A percentile compares a stretch with the other conserved stretches of the same genome.
Evolutionary conservation across 1,139 yeast species (phyloP).

Genomic region (Pichia sp.): DNA sequence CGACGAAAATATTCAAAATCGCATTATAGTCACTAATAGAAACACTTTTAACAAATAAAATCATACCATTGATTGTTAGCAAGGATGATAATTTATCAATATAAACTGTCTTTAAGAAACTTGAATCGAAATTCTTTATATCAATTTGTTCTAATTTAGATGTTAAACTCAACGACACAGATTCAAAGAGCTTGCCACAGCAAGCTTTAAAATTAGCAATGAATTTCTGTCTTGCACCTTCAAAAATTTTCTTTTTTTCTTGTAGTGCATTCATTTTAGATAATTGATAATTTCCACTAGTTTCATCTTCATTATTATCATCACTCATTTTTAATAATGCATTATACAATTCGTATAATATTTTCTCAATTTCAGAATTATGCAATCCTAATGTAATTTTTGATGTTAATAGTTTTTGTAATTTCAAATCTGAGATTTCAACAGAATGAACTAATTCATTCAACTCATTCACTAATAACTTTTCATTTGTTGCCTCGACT

Average conservation of each 20-base stretch:
- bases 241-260: conserved; percentile 61
- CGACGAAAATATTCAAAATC: conserved; percentile 30
- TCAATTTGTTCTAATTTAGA: conserved; percentile 22
- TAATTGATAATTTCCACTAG: conserved; percentile 37
- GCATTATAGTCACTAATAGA: conserved; percentile 37
- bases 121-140: conserved; percentile 9
- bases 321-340: conserved; percentile 60
- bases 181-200: conserved; percentile 37
- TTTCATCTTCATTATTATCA: conserved; percentile 28
- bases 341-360: conserved; percentile 52
- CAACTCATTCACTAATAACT: conserved; percentile 62
- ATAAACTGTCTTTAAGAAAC: conserved; percentile 14
- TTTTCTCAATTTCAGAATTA: conserved; percentile 46
- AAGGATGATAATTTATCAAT: conserved; percentile 20
- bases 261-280: conserved; percentile 69
- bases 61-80: conserved; percentile 50
- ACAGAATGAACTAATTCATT: conserved; percentile 64
- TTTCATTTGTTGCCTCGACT: conserved; percentile 76
- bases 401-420: conserved; percentile 42
- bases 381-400: conserved; percentile 44
- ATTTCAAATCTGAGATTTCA: conserved; percentile 52
- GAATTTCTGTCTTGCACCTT: conserved; percentile 49
- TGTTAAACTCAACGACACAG: conserved; percentile 32
- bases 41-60: conserved; percentile 59
- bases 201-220: conserved; percentile 43